phyloP scores from a whole-genome alignment of 495 filamentous ascomycete species.

The Neurospora africana region DNA sequence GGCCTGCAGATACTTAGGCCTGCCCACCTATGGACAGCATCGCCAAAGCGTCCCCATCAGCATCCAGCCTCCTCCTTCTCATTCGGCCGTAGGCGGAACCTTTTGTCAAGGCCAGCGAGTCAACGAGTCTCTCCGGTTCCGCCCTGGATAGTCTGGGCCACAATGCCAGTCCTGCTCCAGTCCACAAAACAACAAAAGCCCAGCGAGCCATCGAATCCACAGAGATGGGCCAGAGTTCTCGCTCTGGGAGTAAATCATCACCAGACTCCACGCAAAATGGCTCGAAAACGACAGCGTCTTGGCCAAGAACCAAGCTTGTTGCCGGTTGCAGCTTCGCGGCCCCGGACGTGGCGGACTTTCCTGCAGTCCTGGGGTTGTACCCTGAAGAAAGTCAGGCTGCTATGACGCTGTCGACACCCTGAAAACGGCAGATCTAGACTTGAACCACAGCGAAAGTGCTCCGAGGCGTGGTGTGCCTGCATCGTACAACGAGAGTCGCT shows the following conservation, averaged over 20 bases:
- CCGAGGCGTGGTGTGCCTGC: slow-evolving; percentile 15
- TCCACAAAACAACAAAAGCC: slow-evolving; percentile 8
- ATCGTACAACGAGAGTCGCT: slow-evolving; percentile 10
- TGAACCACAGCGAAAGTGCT: slow-evolving; percentile 12
- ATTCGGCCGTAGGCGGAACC: slow-evolving; percentile 6
- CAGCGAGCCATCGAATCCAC: slow-evolving; percentile 1
- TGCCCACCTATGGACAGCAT: neutral
- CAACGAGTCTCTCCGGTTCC: neutral
- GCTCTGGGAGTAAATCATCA: neutral
- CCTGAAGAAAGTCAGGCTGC: slow-evolving; percentile 12
- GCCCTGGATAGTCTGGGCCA: neutral
- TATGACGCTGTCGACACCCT: slow-evolving; percentile 12
- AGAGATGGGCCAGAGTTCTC: neutral
- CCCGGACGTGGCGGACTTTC: slow-evolving; percentile 13
- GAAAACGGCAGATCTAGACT: slow-evolving; percentile 11
- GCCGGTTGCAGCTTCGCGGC: neutral
- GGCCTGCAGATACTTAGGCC: neutral
- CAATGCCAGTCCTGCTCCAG: slow-evolving; percentile 1
- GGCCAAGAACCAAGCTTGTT: slow-evolving; percentile 1
- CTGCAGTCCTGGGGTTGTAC: slow-evolving; percentile 11
- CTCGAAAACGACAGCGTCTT: slow-evolving; percentile 1
- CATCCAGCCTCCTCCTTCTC: slow-evolving; percentile 5
- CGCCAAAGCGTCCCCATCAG: slow-evolving; percentile 2
- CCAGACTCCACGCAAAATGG: neutral
- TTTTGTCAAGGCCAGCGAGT: neutral